Evolutionary conservation across 2,329 filamentous ascomycete genomes (phyloP).

Genomic region (Coniochaeta ligniaria): DNA sequence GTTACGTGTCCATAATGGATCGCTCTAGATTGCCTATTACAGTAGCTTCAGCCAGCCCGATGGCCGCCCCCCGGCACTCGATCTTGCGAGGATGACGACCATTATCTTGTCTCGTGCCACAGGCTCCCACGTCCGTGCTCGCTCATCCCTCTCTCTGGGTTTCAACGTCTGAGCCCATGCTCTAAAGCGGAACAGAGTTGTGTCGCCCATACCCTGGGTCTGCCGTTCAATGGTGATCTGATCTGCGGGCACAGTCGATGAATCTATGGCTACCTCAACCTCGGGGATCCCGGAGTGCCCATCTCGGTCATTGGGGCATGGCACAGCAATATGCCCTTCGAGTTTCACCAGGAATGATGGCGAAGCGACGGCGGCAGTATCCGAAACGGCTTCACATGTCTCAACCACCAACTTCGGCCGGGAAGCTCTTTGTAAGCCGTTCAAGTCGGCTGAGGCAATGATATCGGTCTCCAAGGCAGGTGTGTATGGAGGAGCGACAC

Average conservation of each 20-base stretch:
- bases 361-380: neutral
- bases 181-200: slow-evolving; percentile 2
- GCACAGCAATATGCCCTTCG: neutral
- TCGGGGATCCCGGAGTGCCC: neutral
- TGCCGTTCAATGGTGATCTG: slow-evolving; percentile 1
- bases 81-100: slow-evolving; percentile 11
- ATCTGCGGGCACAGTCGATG: neutral
- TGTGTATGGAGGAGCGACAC: neutral
- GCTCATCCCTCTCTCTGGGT: slow-evolving; percentile 4
- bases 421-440: neutral
- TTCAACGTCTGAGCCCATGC: neutral
- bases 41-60: neutral
- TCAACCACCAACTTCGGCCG: neutral
- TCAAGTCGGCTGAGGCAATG: neutral
- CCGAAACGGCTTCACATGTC: neutral
- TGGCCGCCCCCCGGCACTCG: neutral
- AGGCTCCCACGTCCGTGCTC: slow-evolving; percentile 7
- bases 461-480: neutral
- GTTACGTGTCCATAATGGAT: neutral
- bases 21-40: neutral
- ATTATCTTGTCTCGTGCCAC: slow-evolving; percentile 12
- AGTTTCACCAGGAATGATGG: neutral
- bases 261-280: slow-evolving; percentile 1
- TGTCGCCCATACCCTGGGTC: slow-evolving; percentile 1
- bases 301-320: neutral